Evolutionary conservation across 768 basidiomycete species (phyloP), one percentile per base, ranked within the genome.

Genomic region (Suillus paluster): DNA sequence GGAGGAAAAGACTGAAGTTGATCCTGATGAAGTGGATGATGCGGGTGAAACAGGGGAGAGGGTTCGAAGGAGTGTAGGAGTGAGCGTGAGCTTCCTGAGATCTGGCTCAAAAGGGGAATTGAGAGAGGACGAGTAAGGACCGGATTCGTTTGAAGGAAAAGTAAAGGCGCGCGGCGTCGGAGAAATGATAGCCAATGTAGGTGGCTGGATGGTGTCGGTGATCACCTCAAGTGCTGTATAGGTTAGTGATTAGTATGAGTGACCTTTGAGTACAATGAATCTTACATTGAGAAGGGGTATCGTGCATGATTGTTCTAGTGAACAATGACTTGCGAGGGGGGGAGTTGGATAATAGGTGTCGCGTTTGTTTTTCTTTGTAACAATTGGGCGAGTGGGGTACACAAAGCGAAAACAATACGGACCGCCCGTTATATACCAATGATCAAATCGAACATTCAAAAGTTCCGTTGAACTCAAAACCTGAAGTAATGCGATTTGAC

Each of bases 101-200:
- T 88, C 87, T 71, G 86, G 85, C 78, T 91, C 88, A 74, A 92
- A 90, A 53, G 90, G 90, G 33, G 90, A 89, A 65, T 75, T 71
- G n/a, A 82, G 82, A 39, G 87, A 89, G 2, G 90, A 87, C 60
- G 85, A 82, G 77, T 82, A 88, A 75, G 86, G 86, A 79, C 82
- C 84, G 86, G 73, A 60, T 62, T 78, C 62, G 67, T 56, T 64
- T 73, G 78, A 73, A 68, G 80, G 76, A 70, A 83, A 83, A 55
- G 76, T 70, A 67, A 76, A 73, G 75, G 82, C 82, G 79, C 81
- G 82, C 76, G 82, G 81, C 78, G 82, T 90, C 83, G 78, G 85
- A 53, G 78, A 89, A 81, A 78, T 78, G 79, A 81, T 87, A 79
- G 70, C 79, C 67, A 83, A 66, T 55, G 80, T 71, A 70, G 90